Evolutionary conservation across 2,329 filamentous ascomycete genomes (phyloP).

Genomic region (Ilyonectria destructans): DNA sequence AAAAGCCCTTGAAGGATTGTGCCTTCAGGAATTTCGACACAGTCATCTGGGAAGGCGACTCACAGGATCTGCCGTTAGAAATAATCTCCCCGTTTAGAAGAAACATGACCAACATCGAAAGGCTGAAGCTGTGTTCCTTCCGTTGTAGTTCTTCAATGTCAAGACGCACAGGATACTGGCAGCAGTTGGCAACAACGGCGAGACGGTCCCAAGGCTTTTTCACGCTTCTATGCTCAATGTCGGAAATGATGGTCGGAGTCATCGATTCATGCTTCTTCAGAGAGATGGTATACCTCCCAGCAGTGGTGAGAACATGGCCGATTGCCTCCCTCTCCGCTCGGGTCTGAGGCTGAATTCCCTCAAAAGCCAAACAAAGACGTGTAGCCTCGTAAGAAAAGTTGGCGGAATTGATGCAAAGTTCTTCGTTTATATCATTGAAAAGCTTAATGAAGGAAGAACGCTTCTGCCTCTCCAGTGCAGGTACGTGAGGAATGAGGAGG

Average conservation of each 20-base stretch:
- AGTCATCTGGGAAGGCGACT: background rate
- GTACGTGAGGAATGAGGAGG: constrained; percentile 48
- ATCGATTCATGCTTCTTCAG: constrained; percentile 46
- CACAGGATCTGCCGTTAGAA: constrained; percentile 47
- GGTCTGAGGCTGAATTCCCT: background rate
- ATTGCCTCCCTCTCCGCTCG: constrained; percentile 7
- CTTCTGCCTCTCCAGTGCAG: constrained; percentile 41
- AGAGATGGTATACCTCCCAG: constrained; percentile 49
- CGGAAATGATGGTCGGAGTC: constrained; percentile 45
- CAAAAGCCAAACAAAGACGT: constrained; percentile 45
- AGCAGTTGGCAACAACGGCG: constrained; percentile 54
- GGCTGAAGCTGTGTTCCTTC: constrained; percentile 39
- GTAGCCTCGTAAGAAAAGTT: constrained; percentile 45
- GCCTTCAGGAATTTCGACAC: constrained; percentile 30
- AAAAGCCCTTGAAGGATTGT: constrained; percentile 43
- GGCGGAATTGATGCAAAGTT: constrained; percentile 46
- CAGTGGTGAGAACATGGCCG: constrained; percentile 37
- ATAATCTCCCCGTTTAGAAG: constrained; percentile 54
- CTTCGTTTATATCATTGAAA: constrained; percentile 28
- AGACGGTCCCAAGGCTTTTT: constrained; percentile 48
- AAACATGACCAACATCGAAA: constrained; percentile 50
- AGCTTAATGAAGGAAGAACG: constrained; percentile 16
- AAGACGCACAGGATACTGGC: constrained; percentile 50
- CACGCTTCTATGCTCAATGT: constrained; percentile 44
- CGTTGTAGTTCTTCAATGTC: constrained; percentile 38